Percentiles rank a stretch among this genome's conserved stretches.
Evolutionary conservation across 2,329 filamentous ascomycete species (phyloP).

Genomic region (Penicillium sclerotigenum): DNA sequence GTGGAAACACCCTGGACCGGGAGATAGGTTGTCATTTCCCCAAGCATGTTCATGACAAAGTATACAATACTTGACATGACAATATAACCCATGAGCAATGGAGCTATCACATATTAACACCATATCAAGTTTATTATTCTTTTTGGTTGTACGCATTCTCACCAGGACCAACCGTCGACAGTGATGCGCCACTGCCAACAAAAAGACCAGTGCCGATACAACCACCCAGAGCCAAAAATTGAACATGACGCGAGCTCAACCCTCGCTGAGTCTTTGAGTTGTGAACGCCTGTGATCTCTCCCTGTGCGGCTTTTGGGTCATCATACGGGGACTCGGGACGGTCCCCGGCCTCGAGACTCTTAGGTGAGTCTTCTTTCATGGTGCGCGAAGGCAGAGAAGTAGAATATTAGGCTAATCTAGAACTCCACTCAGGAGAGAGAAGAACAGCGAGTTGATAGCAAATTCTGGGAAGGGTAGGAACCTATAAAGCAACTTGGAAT

Average conservation of each 20-base stretch:
- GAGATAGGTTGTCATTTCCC: slow-evolving; percentile 58
- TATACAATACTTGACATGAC: slow-evolving; percentile 39
- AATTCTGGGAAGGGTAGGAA: not conserved
- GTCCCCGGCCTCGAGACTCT: slow-evolving; percentile 7
- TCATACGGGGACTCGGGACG: not conserved
- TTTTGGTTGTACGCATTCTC: not conserved
- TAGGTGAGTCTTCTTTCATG: slow-evolving; percentile 6
- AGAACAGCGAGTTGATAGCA: not conserved
- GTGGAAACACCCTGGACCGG: slow-evolving; percentile 53
- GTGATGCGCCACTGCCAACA: slow-evolving; percentile 49
- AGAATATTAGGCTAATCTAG: not conserved
- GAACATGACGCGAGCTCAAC: slow-evolving; percentile 30
- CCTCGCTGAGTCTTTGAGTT: slow-evolving; percentile 19
- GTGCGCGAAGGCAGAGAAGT: not conserved
- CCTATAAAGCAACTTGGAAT: not conserved
- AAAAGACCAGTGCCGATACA: slow-evolving; percentile 54
- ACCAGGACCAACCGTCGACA: slow-evolving; percentile 49
- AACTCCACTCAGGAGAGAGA: not conserved
- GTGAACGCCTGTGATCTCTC: slow-evolving; percentile 2
- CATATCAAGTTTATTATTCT: not conserved
- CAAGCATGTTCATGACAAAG: slow-evolving; percentile 47
- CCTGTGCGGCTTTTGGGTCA: slow-evolving; percentile 8
- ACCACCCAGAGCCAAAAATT: slow-evolving; percentile 29
- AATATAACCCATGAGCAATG: slow-evolving; percentile 39
- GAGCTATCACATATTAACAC: slow-evolving; percentile 19